Percentiles rank a stretch among this genome's conserved stretches.
Evolutionary conservation across 225 moss, liverwort and hornwort genomes (phyloP).

Genomic region (Pleurozium schreberi): DNA sequence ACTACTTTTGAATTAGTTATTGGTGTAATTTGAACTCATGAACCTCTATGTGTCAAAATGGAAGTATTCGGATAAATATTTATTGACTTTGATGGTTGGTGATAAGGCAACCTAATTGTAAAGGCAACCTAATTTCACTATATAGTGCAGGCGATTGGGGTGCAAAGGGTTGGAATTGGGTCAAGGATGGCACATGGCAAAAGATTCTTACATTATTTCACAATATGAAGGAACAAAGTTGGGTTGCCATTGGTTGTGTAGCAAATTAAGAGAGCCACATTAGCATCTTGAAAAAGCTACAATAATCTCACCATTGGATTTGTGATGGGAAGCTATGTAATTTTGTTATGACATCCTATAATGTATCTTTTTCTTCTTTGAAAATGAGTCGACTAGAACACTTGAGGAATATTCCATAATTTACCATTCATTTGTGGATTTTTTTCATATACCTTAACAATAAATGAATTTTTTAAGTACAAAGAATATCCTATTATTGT

Average conservation of each 20-base stretch:
- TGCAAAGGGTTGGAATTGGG: too few species aligned
- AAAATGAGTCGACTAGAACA: too few species aligned
- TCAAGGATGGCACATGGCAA: too few species aligned
- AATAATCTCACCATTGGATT: accelerated
- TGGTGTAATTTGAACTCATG: too few species aligned
- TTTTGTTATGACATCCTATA: background rate
- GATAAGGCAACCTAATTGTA: too few species aligned
- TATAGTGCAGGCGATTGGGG: too few species aligned
- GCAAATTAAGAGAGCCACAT: background rate
- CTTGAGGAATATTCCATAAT: background rate
- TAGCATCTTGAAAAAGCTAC: background rate
- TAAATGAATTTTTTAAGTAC: background rate
- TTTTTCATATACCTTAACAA: background rate
- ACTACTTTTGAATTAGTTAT: too few species aligned
- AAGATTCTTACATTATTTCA: background rate
- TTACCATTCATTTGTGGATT: accelerated
- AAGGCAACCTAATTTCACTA: too few species aligned
- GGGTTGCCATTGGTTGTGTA: background rate
- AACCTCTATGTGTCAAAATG: too few species aligned
- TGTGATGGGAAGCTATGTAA: accelerated
- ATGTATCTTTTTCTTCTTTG: too few species aligned
- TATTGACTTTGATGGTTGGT: too few species aligned
- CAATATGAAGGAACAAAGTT: background rate
- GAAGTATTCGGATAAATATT: too few species aligned
- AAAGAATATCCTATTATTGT: background rate